These are phyloP conservation scores for Stenogyne calaminthoides DNA, from an alignment of 305 asterid genomes.

Conservation along the genomic window DNA sequence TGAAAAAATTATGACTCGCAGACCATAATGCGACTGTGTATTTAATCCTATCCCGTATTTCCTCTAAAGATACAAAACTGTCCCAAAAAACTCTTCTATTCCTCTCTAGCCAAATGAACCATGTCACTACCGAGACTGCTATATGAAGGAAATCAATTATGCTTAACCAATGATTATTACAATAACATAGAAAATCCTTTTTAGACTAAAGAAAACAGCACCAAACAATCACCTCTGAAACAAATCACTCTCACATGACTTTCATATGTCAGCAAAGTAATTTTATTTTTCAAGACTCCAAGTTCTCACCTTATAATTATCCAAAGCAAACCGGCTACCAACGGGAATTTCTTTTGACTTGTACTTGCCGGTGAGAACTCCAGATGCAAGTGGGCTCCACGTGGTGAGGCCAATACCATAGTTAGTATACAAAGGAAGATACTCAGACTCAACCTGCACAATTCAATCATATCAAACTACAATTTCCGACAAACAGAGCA, in stretches of 20 bases:
- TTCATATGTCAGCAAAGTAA: constrained; percentile 1
- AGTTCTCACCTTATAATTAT: constrained; percentile 82
- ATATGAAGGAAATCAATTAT: not conserved
- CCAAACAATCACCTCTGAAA: not conserved
- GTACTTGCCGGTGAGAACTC: constrained; percentile 93
- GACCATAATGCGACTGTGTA: too few species aligned
- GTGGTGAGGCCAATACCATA: constrained; percentile 95
- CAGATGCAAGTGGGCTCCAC: constrained; percentile 99
- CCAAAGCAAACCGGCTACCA: constrained; percentile 91
- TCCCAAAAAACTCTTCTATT: too few species aligned
- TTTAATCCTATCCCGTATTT: too few species aligned
- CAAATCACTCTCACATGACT: not conserved
- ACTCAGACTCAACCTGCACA: constrained; percentile 91
- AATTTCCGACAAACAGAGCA: not conserved
- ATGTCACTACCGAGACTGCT: too few species aligned
- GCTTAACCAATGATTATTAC: not conserved
- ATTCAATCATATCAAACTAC: constrained; percentile 21
- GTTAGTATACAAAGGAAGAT: constrained; percentile 73
- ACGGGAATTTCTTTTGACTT: constrained; percentile 66
- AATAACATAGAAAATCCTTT: too few species aligned
- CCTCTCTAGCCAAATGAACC: too few species aligned
- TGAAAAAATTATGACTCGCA: too few species aligned
- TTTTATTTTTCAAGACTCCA: not conserved
- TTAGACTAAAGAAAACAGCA: not conserved
- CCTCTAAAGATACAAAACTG: too few species aligned